Base-by-base conservation (phyloP, 202 grass and related monocot genomes). In the Setaria viridis region DNA sequence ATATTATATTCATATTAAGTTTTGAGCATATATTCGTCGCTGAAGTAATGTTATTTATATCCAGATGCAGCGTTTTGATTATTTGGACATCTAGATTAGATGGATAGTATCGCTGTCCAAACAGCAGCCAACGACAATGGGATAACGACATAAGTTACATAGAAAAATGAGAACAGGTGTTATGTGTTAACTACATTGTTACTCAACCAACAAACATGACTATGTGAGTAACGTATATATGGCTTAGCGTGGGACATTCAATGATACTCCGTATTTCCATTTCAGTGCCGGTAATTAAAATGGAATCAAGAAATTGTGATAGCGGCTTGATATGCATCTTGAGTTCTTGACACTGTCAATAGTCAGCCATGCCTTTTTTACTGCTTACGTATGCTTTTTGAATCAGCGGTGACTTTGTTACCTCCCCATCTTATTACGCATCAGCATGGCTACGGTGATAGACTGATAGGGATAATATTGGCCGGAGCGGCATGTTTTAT, bases 211-310 rank as follows among this genome's bases (percentile, higher is more conserved):
- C 20, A 42, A 67, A 29, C 50, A 19, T 67, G 41, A n/a, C 11
- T 84, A 25, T 66, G 2, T 48, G 47, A 74, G 66, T 58, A 67
- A 56, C 35, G 11, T 4, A 6, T 65, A 0, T 16, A 12, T 48
- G 39, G 35, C 48, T 88, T 54, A 49, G 29, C 14, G 13, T 78
- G 68, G 29, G 64, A 58, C 49, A 79, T 59, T 84, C 29, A 10
- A 66, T 68, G 59, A 67, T 60, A 72, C 14, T 80, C 58, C 4
- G 15, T 6, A 17, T 19, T 79, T 88, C 72, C 75, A 74, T 84
- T 73, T 88, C 39, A 9, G 75, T 67, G 87, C 67, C 58, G 48
- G 81, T 84, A 80, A 25, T 25, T 25, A 41, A 67, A 84, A 73
- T 25, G 6, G 58, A 56, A 60, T 88, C 56, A 74, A 57, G 7